Base-by-base conservation (phyloP, 1,284 basidiomycete species). In the Phylloboletellus chloephorus region DNA sequence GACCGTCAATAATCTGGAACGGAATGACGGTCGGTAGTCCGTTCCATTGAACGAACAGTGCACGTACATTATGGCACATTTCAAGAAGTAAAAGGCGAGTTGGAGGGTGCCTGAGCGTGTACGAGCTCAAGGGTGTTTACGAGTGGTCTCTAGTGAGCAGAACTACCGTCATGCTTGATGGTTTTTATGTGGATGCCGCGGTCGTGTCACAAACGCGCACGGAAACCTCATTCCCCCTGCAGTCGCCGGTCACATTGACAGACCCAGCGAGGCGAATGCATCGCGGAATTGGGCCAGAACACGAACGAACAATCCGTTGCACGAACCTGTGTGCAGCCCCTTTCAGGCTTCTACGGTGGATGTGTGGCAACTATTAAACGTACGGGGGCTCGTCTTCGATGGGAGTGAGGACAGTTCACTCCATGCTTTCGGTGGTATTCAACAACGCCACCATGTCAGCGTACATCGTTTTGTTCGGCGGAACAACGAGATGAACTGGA, bases 31-130 rank as follows among this genome's bases (percentile, higher is more conserved):
- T 22, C 12, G 23, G 46, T 21, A 48, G 29, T 36, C 41, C 37
- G 40, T 47, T 11, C 34, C 31, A 25, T n/a, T 13, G 28, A 42
- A 45, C 44, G 34, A 34, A 40, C 29, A 39, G 32, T 21, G 50
- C 33, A 66, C 78, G 43, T 56, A 88, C 85, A 64, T 88, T 87
- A 65, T 84, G 73, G 61, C 85, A 88, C 86, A 88, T 88, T 43
- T 46, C 11, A 37, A 44, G 13, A 44, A 44, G 43, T 26, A 48
- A 45, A 50, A 52, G 37, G 15, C 46, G 49, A 50, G 43, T 45
- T 16, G 46, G 41, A 43, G 41, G 38, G 47, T 31, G 38, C 44
- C 31, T 44, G 49, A 38, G 42, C 30, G 15, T 34, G 45, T 30
- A 20, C 41, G 23, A 38, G 41, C 50, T 29, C 46, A 19, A 45